Evolutionary conservation across 2,329 filamentous ascomycete species (phyloP), one percentile per base, ranked within the genome.

Genomic region (Polychaeton citri): DNA sequence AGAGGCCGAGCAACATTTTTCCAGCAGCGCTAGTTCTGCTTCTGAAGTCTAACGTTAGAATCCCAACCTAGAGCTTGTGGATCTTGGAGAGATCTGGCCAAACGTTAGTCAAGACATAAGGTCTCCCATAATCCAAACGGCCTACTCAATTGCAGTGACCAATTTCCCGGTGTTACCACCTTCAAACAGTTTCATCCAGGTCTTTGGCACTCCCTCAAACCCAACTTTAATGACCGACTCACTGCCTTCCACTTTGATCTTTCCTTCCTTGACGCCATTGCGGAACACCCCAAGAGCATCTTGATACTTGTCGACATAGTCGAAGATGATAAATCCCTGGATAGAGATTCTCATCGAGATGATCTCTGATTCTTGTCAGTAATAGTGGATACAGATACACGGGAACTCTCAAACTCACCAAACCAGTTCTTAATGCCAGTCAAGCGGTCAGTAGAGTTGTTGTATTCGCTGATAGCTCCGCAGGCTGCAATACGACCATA

Each of bases 381-480:
- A 7, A 28, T 7, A 7, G 7, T 28, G 7, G 4, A 28, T 4
- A 12, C 24, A 12, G 12, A 28, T n/a, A n/a, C n/a, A n/a, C n/a
- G n/a, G n/a, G n/a, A n/a, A n/a, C n/a, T 12, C 12, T 28, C 12
- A 28, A 28, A 28, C 24, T 5, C 15, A 28, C 24, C 24, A 42
- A 55, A 54, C 53, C 53, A 58, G 44, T 56, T 57, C 45, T 55
- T 56, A 17, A 57, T 38, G 10, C 54, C 55, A 3, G 44, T 46
- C 5, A 48, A 48, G 5, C 43, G 36, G 26, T 65, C 65, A 2
- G 64, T 52, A 16, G 49, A 64, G 5, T 64, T 55, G 56, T 83
- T 83, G 58, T 84, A 84, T 54, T 77, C 70, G 52, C 70, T 76
- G 59, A 85, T 83, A 5, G 49, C 66, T 33, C 80, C 80, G 58